Percentiles rank a stretch among this genome's conserved stretches.
These are phyloP conservation scores for Ceratobasidium sp. DNA, from an alignment of 1,284 basidiomycete genomes.

Conservation along the genomic window DNA sequence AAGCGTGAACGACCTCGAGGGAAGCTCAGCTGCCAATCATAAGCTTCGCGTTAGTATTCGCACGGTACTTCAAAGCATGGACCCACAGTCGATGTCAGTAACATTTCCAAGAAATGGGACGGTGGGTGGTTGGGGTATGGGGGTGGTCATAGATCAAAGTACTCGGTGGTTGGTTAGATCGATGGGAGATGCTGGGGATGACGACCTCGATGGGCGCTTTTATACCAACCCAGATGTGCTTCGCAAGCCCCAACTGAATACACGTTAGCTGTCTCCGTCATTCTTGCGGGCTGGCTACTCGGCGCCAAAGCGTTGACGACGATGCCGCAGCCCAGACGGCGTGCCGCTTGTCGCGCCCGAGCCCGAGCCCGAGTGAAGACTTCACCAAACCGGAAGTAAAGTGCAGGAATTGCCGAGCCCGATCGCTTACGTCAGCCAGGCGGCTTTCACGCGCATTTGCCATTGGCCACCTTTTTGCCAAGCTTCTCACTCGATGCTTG, in stretches of 20 bases:
- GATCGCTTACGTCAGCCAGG: not conserved
- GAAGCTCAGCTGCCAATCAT: constrained; percentile 18
- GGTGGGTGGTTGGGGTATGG: constrained; percentile 59
- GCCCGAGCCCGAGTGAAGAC: constrained; percentile 2
- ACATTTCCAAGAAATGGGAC: constrained; percentile 62
- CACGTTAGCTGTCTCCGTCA: not conserved
- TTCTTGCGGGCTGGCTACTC: not conserved
- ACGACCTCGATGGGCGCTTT: constrained; percentile 1
- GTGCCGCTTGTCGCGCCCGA: not conserved
- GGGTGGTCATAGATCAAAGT: constrained; percentile 40
- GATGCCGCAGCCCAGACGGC: not conserved
- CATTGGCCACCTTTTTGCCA: not conserved
- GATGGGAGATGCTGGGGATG: not conserved
- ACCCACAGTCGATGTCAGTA: constrained; percentile 55
- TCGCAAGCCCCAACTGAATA: not conserved
- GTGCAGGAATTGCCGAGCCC: not conserved
- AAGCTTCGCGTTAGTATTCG: not conserved
- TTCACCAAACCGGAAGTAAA: not conserved
- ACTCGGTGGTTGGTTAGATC: not conserved
- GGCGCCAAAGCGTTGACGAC: not conserved
- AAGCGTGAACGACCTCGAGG: constrained; percentile 28
- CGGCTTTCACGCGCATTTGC: not conserved
- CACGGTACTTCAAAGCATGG: constrained; percentile 43
- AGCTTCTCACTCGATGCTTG: no score
- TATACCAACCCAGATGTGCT: not conserved